Percentiles rank a stretch among this genome's conserved stretches.
Evolutionary conservation across 2,329 filamentous ascomycete genomes (phyloP).

Genomic region (Hypoxylon sp.): DNA sequence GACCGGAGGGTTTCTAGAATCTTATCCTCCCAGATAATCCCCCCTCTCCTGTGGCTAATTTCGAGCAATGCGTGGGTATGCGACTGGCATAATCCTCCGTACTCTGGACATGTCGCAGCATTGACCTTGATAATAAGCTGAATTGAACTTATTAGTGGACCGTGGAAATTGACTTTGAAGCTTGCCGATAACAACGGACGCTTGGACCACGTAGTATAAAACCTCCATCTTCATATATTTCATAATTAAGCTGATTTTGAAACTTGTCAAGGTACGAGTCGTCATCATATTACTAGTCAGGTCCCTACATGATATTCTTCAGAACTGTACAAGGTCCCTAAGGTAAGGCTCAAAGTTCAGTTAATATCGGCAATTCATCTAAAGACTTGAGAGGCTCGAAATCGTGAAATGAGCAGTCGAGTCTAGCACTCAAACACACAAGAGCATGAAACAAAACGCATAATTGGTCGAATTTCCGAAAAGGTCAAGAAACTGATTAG

Average conservation of each 20-base stretch:
- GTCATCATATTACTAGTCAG: background rate
- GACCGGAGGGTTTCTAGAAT: conserved; percentile 15
- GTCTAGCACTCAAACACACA: background rate
- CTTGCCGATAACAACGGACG: background rate
- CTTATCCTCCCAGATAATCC: no score
- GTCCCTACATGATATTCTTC: background rate
- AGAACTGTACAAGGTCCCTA: no score
- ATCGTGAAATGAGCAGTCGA: no score
- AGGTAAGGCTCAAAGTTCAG: no score
- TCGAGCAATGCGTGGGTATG: background rate
- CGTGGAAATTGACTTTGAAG: background rate
- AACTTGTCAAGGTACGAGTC: background rate
- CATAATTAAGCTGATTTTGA: background rate
- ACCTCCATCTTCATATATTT: no score
- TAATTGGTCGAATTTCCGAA: conserved; percentile 24
- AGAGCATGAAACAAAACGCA: background rate
- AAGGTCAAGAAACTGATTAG: conserved; percentile 21
- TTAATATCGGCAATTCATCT: no score
- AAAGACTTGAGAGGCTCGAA: no score
- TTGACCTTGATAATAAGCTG: background rate
- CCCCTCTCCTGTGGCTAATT: no score
- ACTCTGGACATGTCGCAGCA: background rate
- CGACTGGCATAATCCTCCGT: background rate
- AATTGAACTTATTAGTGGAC: background rate
- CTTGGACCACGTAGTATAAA: conserved; percentile 14